phyloP scores from a whole-genome alignment of 2,329 filamentous ascomycete species.

The Fusarium annulatum region DNA sequence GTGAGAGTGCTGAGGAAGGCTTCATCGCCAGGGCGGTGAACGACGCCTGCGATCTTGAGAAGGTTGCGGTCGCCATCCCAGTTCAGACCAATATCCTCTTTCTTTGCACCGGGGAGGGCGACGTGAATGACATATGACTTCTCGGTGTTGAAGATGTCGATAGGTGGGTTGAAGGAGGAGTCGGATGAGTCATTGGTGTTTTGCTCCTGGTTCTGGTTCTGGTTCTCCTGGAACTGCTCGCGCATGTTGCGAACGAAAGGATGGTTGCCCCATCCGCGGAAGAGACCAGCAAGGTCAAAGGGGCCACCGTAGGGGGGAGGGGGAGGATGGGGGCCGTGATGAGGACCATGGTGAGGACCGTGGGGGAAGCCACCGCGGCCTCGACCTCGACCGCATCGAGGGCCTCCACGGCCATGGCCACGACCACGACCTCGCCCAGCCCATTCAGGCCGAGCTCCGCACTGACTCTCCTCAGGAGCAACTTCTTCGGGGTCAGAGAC shows the following conservation, averaged over 20 bases:
- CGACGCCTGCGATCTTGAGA: slow-evolving; percentile 76
- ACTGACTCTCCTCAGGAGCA: slow-evolving; percentile 47
- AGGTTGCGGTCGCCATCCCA: slow-evolving; percentile 77
- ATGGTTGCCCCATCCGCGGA: slow-evolving; percentile 55
- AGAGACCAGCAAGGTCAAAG: slow-evolving; percentile 55
- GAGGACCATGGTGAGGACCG: slow-evolving; percentile 31
- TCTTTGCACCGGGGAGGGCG: slow-evolving; percentile 81
- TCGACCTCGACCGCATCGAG: slow-evolving; percentile 34
- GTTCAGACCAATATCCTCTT: slow-evolving; percentile 80
- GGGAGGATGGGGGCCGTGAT: slow-evolving; percentile 35
- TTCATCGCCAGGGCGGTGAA: slow-evolving; percentile 78
- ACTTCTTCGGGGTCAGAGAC: slow-evolving; percentile 50
- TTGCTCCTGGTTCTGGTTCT: slow-evolving; percentile 21
- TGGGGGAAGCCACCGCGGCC: slow-evolving; percentile 36
- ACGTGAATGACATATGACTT: slow-evolving; percentile 76
- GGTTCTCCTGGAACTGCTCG: slow-evolving; percentile 47
- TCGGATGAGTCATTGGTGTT: slow-evolving; percentile 58
- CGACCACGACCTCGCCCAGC: slow-evolving; percentile 39
- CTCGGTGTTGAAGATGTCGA: slow-evolving; percentile 79
- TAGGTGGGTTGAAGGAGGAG: slow-evolving; percentile 72
- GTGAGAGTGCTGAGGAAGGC: slow-evolving; percentile 72
- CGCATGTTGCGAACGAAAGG: slow-evolving; percentile 57
- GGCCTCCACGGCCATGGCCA: slow-evolving; percentile 36
- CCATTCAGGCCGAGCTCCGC: slow-evolving; percentile 33
- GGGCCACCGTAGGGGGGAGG: slow-evolving; percentile 31